phyloP scores from a whole-genome alignment of 2,329 filamentous ascomycete species.

The Westerdykella aurantiaca region DNA sequence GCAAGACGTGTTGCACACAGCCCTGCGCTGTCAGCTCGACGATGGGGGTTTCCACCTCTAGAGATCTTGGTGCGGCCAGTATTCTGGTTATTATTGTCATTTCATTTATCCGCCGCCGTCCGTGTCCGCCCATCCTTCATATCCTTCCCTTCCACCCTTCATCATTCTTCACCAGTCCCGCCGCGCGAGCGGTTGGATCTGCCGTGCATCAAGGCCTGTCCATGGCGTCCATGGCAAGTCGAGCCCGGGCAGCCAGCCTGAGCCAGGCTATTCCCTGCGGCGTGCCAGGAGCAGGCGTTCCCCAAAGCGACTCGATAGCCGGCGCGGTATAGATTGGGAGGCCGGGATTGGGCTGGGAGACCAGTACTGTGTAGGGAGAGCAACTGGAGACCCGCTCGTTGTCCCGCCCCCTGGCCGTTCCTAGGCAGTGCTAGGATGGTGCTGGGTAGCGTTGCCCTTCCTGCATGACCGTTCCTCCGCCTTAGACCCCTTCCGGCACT shows the following conservation, averaged over 20 bases:
- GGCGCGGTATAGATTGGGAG: conserved; percentile 34
- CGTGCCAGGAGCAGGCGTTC: conserved; percentile 16
- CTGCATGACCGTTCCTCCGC: neutral
- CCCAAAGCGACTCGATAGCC: conserved; percentile 36
- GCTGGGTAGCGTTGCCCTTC: neutral
- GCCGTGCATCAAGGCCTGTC: conserved; percentile 38
- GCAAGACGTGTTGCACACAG: neutral
- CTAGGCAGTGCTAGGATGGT: neutral
- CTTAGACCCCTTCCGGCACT: conserved; percentile 15
- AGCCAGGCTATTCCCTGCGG: conserved; percentile 17
- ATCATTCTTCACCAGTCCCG: neutral
- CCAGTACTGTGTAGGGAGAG: no score
- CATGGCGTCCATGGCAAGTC: conserved; percentile 19
- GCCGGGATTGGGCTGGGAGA: no score
- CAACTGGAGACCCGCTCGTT: no score
- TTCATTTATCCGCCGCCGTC: no score
- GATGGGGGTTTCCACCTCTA: neutral
- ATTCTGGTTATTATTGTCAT: no score
- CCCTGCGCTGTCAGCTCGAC: neutral
- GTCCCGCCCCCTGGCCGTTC: conserved; percentile 1
- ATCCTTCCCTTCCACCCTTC: neutral
- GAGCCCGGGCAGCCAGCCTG: conserved; percentile 13
- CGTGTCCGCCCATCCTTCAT: no score
- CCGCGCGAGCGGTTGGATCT: conserved; percentile 31
- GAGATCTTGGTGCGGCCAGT: neutral